Conservation (phyloP, 2,329 filamentous ascomycete genomes). For the Diaporthe velutina region DNA sequence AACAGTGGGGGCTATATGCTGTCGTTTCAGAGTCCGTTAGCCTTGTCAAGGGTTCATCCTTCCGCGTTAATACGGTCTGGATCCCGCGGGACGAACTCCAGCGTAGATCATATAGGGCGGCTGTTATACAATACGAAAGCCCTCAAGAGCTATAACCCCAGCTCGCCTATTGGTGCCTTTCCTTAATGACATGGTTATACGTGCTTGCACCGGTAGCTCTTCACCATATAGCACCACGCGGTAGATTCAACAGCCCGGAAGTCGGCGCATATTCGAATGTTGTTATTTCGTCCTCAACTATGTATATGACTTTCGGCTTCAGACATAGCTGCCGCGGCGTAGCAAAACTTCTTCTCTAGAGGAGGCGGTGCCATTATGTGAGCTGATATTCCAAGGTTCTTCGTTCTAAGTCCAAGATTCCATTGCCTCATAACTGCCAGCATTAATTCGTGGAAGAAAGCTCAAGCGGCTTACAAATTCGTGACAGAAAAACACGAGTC, state of each 20-base stretch:
- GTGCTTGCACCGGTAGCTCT: not conserved
- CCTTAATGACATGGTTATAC: not conserved
- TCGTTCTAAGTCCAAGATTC: not conserved
- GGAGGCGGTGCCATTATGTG: not conserved
- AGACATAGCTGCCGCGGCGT: not conserved
- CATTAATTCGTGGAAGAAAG: not conserved
- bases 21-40: not conserved
- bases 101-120: conserved; percentile 18
- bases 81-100: conserved; percentile 12
- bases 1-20: not conserved
- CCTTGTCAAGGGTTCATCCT: conserved; percentile 8
- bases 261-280: not conserved
- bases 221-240: not conserved
- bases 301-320: not conserved
- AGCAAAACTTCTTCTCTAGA: not conserved
- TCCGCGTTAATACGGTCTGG: not conserved
- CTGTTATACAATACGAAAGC: conserved; percentile 9
- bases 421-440: not conserved
- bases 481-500: not conserved
- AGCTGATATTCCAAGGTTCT: not conserved
- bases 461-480: not conserved
- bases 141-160: not conserved
- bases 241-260: not conserved
- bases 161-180: not conserved
- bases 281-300: not conserved